Base-by-base conservation (phyloP, 2,329 filamentous ascomycete genomes). In the Cytospora piceicola region DNA sequence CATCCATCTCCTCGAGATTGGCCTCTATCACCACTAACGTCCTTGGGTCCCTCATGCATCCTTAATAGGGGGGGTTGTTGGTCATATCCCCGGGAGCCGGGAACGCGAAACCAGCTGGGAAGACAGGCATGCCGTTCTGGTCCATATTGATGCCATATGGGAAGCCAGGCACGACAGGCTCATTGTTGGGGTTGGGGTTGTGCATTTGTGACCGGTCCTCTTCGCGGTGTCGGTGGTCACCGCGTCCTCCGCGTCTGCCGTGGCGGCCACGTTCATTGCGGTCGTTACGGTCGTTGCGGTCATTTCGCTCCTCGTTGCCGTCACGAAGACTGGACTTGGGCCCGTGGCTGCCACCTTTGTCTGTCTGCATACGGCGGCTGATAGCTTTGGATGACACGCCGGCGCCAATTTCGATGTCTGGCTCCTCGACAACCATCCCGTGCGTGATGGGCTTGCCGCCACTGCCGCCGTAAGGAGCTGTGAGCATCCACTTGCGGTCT, bases 391-490 rank as follows among this genome's bases (percentile, higher is more conserved):
- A 97, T 22, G 94, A 97, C 17, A 99, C 96, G 64, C 95, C 95
- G 22, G 94, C 94, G 61, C 95, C 95, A 65, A 99, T 99, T 78
- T 99, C 95, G 72, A 99, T 99, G 75, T 99, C 95, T 3, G 95
- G 95, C 78, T 99, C 95, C 76, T 99, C 95, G 30, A 99, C 91
- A 8, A 94, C 90, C 79, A 99, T 87, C 52, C 94, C 93, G 17
- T 86, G 82, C 74, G 93, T 90, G 67, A 99, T 92, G 2, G 88
- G 81, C 64, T 86, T 85, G 63, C 94, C 95, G 64, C 94, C 95
- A 68, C 92, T 97, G 63, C 95, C 95, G 70, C 95, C 95, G 75
- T 90, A 97, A 70, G 96, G 92, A 15, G 95, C 96, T 42, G 89
- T 97, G 70, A 97, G 80, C 84, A 98, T 93, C 95, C 95, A 99